phyloP scores from a whole-genome alignment of 768 basidiomycete genomes.

The Leccinum imitatum region DNA sequence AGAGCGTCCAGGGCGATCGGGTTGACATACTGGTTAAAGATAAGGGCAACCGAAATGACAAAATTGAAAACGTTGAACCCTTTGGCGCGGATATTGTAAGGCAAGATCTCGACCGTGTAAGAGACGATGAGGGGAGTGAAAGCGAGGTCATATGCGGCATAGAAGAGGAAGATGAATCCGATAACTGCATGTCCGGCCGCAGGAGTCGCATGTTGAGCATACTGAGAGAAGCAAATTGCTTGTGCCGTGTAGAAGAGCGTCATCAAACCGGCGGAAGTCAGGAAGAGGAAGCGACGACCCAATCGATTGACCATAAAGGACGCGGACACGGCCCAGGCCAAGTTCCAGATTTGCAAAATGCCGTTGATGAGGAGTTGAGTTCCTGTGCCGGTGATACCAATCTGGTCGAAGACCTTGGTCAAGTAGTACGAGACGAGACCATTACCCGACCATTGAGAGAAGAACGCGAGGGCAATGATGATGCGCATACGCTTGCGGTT shows the following conservation, averaged over 20 bases:
- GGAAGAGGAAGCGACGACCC: slow-evolving; percentile 71
- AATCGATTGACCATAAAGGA: slow-evolving; percentile 61
- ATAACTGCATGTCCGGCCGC: slow-evolving; percentile 70
- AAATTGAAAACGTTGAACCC: slow-evolving; percentile 84
- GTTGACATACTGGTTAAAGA: slow-evolving; percentile 90
- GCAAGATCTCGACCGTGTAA: slow-evolving; percentile 88
- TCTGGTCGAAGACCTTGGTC: slow-evolving; percentile 64
- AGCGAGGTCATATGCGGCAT: slow-evolving; percentile 75
- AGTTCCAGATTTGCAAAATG: slow-evolving; percentile 82
- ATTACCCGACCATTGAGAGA: slow-evolving; percentile 86
- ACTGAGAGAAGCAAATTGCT: slow-evolving; percentile 63
- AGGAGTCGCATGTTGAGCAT: slow-evolving; percentile 39
- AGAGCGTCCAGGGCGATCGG: slow-evolving; percentile 68
- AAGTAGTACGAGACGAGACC: slow-evolving; percentile 85
- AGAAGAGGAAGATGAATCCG: slow-evolving; percentile 83
- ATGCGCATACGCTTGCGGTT: slow-evolving; percentile 77
- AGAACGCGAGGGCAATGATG: slow-evolving; percentile 76
- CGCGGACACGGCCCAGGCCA: slow-evolving; percentile 58
- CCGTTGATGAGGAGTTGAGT: slow-evolving; percentile 82
- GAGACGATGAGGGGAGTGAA: slow-evolving; percentile 86
- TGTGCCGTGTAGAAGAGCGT: slow-evolving; percentile 64
- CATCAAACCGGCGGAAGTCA: slow-evolving; percentile 61
- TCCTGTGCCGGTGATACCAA: slow-evolving; percentile 60
- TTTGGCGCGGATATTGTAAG: slow-evolving; percentile 80
- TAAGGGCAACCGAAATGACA: slow-evolving; percentile 71